Evolutionary conservation across 148 eudicot species (phyloP), one percentile per base, ranked within the genome.

Genomic region (Camellia japonica): DNA sequence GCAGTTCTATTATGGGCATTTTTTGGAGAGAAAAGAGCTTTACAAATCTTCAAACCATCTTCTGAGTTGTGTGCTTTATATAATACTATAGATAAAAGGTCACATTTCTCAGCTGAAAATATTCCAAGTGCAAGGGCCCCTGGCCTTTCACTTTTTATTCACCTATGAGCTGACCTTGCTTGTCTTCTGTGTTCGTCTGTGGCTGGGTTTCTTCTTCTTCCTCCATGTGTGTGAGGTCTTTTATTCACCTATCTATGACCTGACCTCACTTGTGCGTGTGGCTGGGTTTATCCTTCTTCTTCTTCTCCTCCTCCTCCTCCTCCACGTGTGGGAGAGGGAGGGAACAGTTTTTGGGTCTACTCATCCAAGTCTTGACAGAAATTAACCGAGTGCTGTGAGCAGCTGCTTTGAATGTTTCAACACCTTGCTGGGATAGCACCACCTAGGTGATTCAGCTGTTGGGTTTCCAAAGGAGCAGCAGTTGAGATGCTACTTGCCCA

Each of bases 401-500:
- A 16, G 70, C 70, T 67, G 52, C 3, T 67, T 12, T 68, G 46
- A 44, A 6, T 68, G 51, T 68, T 68, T 43, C 18, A 44, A 16
- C 72, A 43, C 51, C 51, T 59, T 41, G 51, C 49, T 58, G 66
- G 66, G 59, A 13, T 49, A 74, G 52, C 38, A 5, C 66, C 54
- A 9, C 52, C 49, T 11, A 74, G 47, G 52, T 13, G 49, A 74
- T 59, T 74, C 30, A 16, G 16, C 9, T 11, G 2, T 18, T 74
- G 64, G 66, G 64, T 59, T 73, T 58, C 20, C 66, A 43, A 59
- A n/a, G 55, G 54, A 46, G 78, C 68, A 75, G 47, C 78, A 43
- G 41, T 38, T 61, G 12, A 59, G 52, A n/a, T 75, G 52, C 47
- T 56, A 18, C 41, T 49, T 14, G 74, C 38, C 20, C n/a, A 20